These are phyloP conservation scores for Candida corydali DNA, from an alignment of 805 yeast genomes.

Conservation along the genomic window DNA sequence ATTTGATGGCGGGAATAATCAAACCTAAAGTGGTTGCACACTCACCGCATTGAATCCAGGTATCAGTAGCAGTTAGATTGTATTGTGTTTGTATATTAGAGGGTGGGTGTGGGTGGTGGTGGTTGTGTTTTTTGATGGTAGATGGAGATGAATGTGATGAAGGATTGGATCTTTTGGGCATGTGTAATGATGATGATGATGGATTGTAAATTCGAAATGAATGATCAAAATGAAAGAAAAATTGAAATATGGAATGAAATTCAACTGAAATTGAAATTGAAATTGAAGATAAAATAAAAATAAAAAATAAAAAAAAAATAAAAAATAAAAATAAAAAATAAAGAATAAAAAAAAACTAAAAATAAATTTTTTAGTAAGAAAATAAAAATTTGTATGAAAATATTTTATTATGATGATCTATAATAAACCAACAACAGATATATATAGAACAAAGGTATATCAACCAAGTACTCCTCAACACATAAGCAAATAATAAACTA, in stretches of 20 bases:
- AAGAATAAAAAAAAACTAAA: not conserved
- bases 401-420: no score
- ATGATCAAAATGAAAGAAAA: not conserved
- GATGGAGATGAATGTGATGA: not conserved
- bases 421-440: not conserved
- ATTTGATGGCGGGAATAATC: slow-evolving; percentile 35
- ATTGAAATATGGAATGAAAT: no score
- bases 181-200: not conserved
- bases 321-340: not conserved
- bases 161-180: slow-evolving; percentile 4
- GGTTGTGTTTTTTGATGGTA: not conserved
- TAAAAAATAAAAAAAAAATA: not conserved
- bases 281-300: no score
- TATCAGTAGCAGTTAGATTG: slow-evolving; percentile 27
- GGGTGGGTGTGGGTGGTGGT: not conserved
- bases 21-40: slow-evolving; percentile 43
- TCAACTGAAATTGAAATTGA: no score
- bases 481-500: no score
- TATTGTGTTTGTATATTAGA: slow-evolving; percentile 9
- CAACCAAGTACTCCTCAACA: no score
- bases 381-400: no score
- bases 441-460: no score
- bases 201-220: not conserved
- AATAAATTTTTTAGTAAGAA: not conserved
- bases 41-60: slow-evolving; percentile 46